These are phyloP conservation scores for Daldinia eschscholtzii DNA, from an alignment of 2,329 filamentous ascomycete genomes.

Conservation along the genomic window DNA sequence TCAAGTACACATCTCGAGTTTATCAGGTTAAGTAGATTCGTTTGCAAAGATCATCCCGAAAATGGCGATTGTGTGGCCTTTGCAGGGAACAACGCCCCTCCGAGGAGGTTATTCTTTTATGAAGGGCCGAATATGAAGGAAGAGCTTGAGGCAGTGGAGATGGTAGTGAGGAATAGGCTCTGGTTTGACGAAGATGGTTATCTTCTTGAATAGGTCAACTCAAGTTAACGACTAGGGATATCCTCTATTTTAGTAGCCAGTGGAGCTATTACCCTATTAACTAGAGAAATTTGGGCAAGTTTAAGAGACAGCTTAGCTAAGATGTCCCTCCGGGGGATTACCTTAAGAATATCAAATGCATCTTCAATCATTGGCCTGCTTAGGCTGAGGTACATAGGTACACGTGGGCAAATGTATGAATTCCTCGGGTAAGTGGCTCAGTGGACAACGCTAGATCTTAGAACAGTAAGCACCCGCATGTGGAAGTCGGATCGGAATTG, in stretches of 20 bases:
- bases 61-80: neutral
- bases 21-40: neutral
- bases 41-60: neutral
- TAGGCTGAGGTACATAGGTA: conserved; percentile 6
- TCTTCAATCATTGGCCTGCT: conserved; percentile 24
- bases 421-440: neutral
- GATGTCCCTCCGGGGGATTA: too few relatives aligned
- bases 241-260: too few relatives aligned
- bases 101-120: conserved; percentile 21
- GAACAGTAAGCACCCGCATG: conserved; percentile 7
- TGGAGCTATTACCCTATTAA: too few relatives aligned
- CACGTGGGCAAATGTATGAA: neutral
- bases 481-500: conserved; percentile 36
- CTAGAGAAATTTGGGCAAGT: too few relatives aligned
- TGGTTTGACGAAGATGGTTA: too few relatives aligned
- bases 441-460: conserved; percentile 1
- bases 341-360: conserved; percentile 16
- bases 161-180: too few relatives aligned
- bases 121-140: conserved; percentile 26
- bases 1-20: conserved; percentile 16
- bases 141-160: conserved; percentile 11
- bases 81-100: neutral
- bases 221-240: too few relatives aligned
- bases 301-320: too few relatives aligned
- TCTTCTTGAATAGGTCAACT: too few relatives aligned